Evolutionary conservation across 306 rosid genomes (phyloP).

Genomic region (Adenanthera pavonina): DNA sequence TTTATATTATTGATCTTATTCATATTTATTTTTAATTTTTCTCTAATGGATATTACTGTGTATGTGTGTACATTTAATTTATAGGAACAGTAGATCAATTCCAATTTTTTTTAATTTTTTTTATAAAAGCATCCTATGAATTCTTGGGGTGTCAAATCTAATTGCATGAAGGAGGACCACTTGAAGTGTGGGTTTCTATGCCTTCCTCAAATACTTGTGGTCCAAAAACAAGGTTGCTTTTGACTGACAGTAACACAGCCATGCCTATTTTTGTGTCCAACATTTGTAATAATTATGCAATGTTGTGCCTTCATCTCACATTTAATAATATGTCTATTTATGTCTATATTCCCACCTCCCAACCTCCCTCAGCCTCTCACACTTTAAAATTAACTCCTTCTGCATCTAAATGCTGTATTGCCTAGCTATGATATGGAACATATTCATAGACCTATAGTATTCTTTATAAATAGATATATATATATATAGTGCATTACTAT

Average conservation of each 20-base stretch:
- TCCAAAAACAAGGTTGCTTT: constrained; percentile 45
- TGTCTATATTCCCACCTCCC: neutral
- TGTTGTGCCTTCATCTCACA: constrained; percentile 9
- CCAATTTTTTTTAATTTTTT: neutral
- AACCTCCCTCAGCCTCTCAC: neutral
- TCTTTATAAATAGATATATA: no score
- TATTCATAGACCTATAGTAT: no score
- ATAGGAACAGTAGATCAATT: constrained; percentile 13
- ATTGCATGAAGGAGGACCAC: constrained; percentile 47
- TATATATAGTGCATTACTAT: no score
- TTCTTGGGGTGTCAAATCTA: neutral
- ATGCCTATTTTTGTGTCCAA: constrained; percentile 36
- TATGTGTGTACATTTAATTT: no score
- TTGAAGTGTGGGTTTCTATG: constrained; percentile 26
- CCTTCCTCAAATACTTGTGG: constrained; percentile 49
- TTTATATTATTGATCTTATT: no score
- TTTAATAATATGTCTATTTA: neutral
- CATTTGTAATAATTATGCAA: constrained; percentile 42
- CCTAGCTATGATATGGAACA: no score
- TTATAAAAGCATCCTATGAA: neutral
- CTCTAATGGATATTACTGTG: no score
- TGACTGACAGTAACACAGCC: constrained; percentile 32
- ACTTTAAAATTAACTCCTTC: neutral
- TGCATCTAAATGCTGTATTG: no score
- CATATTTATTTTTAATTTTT: no score